Percentiles rank a stretch among this genome's conserved stretches.
These are phyloP conservation scores for Termitomyces titanicus DNA, from an alignment of 768 basidiomycete genomes.

Conservation along the genomic window DNA sequence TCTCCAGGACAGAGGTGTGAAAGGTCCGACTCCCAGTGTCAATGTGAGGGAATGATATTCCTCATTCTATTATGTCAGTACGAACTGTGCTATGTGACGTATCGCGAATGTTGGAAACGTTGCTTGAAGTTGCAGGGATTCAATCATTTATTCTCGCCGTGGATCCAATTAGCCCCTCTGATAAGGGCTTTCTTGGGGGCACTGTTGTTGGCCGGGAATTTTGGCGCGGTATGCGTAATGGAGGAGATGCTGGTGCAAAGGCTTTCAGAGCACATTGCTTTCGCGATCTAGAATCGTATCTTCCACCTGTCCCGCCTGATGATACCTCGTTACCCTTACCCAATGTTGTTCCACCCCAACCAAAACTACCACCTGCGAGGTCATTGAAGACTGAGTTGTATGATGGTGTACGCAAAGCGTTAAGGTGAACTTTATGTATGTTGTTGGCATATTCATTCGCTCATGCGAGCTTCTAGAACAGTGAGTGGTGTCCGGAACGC, in stretches of 20 bases:
- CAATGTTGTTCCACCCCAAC: constrained; percentile 8
- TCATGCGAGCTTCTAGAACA: constrained; percentile 28
- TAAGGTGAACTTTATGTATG: constrained; percentile 39
- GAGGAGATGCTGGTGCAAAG: constrained; percentile 54
- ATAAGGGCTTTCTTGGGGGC: constrained; percentile 62
- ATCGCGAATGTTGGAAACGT: constrained; percentile 51
- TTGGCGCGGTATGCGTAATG: constrained; percentile 57
- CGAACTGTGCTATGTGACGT: constrained; percentile 42
- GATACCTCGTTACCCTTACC: constrained; percentile 2
- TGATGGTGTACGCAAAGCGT: constrained; percentile 45
- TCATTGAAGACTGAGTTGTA: constrained; percentile 56
- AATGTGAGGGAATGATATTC: constrained; percentile 7
- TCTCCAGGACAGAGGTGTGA: constrained; percentile 11
- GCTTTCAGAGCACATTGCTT: constrained; percentile 48
- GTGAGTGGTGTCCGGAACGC: constrained; percentile 59
- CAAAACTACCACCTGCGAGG: constrained; percentile 26
- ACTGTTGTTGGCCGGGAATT: constrained; percentile 59
- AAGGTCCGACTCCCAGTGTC: constrained; percentile 17
- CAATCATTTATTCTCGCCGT: constrained; percentile 65
- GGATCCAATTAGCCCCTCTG: constrained; percentile 42
- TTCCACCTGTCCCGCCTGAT: constrained; percentile 3
- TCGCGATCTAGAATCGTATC: constrained; percentile 21
- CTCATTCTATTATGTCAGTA: constrained; percentile 31
- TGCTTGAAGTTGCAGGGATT: constrained; percentile 44
- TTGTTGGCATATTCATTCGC: background rate